Evolutionary conservation across 768 basidiomycete genomes (phyloP), one percentile per base, ranked within the genome.

Genomic region (Tulasnella calospora): DNA sequence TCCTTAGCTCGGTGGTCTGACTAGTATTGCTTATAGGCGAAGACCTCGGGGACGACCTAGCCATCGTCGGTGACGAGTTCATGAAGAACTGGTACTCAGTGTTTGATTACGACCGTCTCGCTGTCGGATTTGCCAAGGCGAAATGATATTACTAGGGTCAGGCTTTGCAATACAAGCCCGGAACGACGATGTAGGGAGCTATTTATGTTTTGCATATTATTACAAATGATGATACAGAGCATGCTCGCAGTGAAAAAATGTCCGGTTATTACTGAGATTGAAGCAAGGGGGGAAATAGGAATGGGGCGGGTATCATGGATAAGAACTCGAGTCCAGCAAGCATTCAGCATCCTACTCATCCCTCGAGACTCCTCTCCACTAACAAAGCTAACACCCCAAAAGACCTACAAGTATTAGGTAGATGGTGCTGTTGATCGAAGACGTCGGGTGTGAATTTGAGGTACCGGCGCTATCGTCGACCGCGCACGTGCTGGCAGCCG

Each of bases 31-130:
- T 51, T 13, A 72, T 46, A 72, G 71, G 61, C 35, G 74, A 76
- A 51, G 79, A 79, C 33, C 38, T 79, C 30, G 67, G 55, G 21
- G 44, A 76, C 21, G 23, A 30, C 13, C 69, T 79, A 9, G 79
- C 79, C 13, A 79, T 79, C 79, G 72, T 79, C 23, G 79, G 79
- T 15, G 79, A 79, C 36, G 79, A 79, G 40, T 79, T 74, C 73
- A 69, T 79, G 35, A 79, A 79, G 79, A 79, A 71, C 67, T 79
- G 79, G 79, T 79, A 79, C 55, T 67, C 55, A 13, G 79, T 79
- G 12, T 79, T 76, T 47, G 74, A 71, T 30, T 79, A 76, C 47
- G 74, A 75, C 41, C 41, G 69, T 6, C 41, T 36, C 23, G 69
- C 40, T 12, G 67, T 74, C 17, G 74, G 74, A 5, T 79, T 79